Percentiles rank a stretch among this genome's conserved stretches.
These are phyloP conservation scores for Lactifluus volemus DNA, from an alignment of 768 basidiomycete genomes.

Conservation along the genomic window DNA sequence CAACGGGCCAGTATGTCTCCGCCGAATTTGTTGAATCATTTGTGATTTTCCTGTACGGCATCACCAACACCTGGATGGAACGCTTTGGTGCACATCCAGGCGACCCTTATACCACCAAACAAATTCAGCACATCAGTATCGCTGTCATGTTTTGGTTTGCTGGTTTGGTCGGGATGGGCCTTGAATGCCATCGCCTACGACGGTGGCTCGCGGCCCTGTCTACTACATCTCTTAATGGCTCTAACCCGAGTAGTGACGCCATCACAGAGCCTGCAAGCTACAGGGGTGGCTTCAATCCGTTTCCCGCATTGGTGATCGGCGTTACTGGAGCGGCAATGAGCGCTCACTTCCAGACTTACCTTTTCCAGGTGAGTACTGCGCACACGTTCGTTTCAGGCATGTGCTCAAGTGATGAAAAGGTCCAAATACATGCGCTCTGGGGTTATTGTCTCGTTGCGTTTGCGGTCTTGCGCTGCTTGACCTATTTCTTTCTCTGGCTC, in stretches of 20 bases:
- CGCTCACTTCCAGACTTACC: slow-evolving; percentile 81
- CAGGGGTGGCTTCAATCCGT: slow-evolving; percentile 75
- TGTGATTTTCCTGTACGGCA: slow-evolving; percentile 82
- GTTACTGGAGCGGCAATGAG: slow-evolving; percentile 91
- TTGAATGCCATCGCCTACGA: slow-evolving; percentile 71
- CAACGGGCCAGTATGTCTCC: slow-evolving; percentile 33
- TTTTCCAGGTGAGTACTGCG: slow-evolving; percentile 56
- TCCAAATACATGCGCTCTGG: slow-evolving; percentile 89
- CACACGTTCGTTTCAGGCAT: not conserved
- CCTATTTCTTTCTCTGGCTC: slow-evolving; percentile 93
- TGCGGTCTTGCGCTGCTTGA: slow-evolving; percentile 71
- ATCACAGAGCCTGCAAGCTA: slow-evolving; percentile 67
- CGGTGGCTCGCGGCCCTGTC: slow-evolving; percentile 61
- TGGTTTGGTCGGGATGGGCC: slow-evolving; percentile 78
- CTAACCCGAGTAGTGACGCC: slow-evolving; percentile 30
- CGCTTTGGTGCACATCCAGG: slow-evolving; percentile 77
- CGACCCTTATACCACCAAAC: slow-evolving; percentile 81
- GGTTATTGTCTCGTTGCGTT: slow-evolving; percentile 77
- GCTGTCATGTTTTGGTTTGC: slow-evolving; percentile 97
- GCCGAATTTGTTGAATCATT: slow-evolving; percentile 73
- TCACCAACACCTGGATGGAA: slow-evolving; percentile 96
- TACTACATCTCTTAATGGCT: slow-evolving; percentile 27
- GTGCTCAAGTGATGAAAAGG: slow-evolving; percentile 31
- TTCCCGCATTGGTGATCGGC: slow-evolving; percentile 90
- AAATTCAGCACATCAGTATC: slow-evolving; percentile 91